A percentile compares a stretch with the other conserved stretches of the same genome.
Conservation (phyloP, 768 basidiomycete genomes). For the Mycena vulgaris region DNA sequence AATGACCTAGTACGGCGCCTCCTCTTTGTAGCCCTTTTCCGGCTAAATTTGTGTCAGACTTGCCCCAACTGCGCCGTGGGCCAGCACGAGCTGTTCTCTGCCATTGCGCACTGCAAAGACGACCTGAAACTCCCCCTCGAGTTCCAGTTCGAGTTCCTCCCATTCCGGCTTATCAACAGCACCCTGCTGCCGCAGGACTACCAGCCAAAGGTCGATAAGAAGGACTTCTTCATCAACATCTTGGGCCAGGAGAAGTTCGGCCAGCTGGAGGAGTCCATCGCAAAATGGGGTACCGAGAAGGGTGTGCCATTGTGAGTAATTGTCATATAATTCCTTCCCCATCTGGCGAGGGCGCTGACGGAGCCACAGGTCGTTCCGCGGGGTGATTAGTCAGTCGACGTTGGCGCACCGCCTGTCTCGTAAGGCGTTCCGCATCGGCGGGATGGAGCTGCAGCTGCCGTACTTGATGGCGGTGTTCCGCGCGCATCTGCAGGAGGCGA, state of each 20-base stretch:
- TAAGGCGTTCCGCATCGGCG: constrained; percentile 76
- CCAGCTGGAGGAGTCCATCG: constrained; percentile 58
- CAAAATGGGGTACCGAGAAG: constrained; percentile 69
- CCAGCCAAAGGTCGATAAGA: constrained; percentile 56
- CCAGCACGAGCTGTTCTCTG: constrained; percentile 67
- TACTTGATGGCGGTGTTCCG: constrained; percentile 74
- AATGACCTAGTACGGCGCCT: constrained; percentile 61
- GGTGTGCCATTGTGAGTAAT: constrained; percentile 70
- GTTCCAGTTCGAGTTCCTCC: constrained; percentile 68
- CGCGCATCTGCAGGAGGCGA: constrained; percentile 74
- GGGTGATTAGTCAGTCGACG: constrained; percentile 76
- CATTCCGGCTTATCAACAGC: constrained; percentile 63
- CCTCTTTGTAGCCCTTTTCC: constrained; percentile 22
- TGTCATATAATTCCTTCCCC: not conserved
- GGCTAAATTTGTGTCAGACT: constrained; percentile 48
- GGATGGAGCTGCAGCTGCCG: constrained; percentile 71
- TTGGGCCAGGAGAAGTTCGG: constrained; percentile 68
- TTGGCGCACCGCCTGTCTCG: constrained; percentile 80
- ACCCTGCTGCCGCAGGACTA: constrained; percentile 54
- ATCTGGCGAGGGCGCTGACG: not conserved
- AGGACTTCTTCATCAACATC: constrained; percentile 59
- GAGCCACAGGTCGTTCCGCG: constrained; percentile 65
- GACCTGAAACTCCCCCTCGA: constrained; percentile 62
- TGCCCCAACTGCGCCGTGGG: constrained; percentile 69
- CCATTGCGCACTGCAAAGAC: constrained; percentile 64